These are phyloP conservation scores for Chiua virens DNA, from an alignment of 768 basidiomycete genomes.

Conservation along the genomic window DNA sequence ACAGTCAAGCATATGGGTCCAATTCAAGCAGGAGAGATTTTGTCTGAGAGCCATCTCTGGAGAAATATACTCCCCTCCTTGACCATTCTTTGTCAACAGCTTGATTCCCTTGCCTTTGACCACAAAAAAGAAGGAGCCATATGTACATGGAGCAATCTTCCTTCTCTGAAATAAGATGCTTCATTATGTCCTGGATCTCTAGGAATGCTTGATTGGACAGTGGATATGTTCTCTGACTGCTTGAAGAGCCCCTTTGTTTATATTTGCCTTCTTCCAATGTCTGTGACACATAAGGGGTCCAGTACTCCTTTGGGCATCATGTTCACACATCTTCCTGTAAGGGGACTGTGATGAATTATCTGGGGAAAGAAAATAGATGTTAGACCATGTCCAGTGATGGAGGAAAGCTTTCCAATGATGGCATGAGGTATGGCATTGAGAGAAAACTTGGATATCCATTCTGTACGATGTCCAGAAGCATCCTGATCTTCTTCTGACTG, in stretches of 20 bases:
- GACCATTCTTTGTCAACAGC: slow-evolving; percentile 9
- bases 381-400: background rate
- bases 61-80: background rate
- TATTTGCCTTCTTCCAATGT: slow-evolving; percentile 2
- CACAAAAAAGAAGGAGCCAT: slow-evolving; percentile 15
- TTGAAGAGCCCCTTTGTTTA: background rate
- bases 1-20: slow-evolving; percentile 2
- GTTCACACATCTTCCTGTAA: background rate
- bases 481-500: slow-evolving; percentile 2
- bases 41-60: background rate
- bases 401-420: background rate
- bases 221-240: background rate
- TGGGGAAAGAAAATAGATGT: slow-evolving; percentile 6
- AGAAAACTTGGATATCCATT: slow-evolving; percentile 12
- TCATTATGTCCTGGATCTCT: background rate
- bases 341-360: slow-evolving; percentile 5
- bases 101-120: slow-evolving; percentile 15
- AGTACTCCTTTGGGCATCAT: slow-evolving; percentile 1
- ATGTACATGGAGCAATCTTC: background rate
- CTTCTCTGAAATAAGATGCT: background rate
- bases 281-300: background rate
- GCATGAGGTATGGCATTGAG: slow-evolving; percentile 6
- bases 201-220: background rate
- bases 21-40: slow-evolving; percentile 4
- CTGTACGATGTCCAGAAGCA: background rate